These are phyloP conservation scores for Trichophyton rubrum DNA, from an alignment of 2,329 filamentous ascomycete genomes.

Conservation along the genomic window DNA sequence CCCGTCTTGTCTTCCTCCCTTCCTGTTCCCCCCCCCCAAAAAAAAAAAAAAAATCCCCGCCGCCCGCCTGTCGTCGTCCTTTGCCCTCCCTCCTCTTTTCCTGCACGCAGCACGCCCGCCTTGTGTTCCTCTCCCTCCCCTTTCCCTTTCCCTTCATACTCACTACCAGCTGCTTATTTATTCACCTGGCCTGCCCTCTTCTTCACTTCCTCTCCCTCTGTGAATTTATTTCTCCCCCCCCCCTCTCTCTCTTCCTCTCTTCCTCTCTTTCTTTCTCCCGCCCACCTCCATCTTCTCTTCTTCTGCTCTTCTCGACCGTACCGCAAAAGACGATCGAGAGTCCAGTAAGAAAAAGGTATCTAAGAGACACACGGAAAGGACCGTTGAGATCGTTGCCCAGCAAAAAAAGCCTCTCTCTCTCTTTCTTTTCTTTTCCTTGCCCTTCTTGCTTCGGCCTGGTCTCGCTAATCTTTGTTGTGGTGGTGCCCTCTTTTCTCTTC, in stretches of 20 bases:
- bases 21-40: not conserved
- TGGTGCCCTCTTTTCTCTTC: not conserved
- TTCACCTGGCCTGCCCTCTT: not conserved
- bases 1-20: not conserved
- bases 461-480: not conserved
- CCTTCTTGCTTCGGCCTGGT: not conserved
- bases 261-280: not conserved
- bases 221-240: not conserved
- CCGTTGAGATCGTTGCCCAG: not conserved
- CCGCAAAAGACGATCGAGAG: not conserved
- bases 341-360: not conserved
- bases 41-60: not conserved
- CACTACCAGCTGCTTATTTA: not conserved
- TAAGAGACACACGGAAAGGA: not conserved
- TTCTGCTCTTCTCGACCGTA: not conserved
- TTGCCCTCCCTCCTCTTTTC: too few species aligned
- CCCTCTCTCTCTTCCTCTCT: not conserved
- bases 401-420: not conserved
- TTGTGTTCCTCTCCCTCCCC: conserved; percentile 9
- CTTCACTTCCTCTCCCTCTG: conserved; percentile 8
- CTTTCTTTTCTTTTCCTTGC: not conserved
- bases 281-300: not conserved
- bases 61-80: conserved; percentile 6
- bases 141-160: conserved; percentile 7
- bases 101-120: conserved; percentile 12